A percentile compares a stretch with the other conserved stretches of the same genome.
phyloP scores from a whole-genome alignment of 257 asterid species.

The Paraleonurus japonicus region DNA sequence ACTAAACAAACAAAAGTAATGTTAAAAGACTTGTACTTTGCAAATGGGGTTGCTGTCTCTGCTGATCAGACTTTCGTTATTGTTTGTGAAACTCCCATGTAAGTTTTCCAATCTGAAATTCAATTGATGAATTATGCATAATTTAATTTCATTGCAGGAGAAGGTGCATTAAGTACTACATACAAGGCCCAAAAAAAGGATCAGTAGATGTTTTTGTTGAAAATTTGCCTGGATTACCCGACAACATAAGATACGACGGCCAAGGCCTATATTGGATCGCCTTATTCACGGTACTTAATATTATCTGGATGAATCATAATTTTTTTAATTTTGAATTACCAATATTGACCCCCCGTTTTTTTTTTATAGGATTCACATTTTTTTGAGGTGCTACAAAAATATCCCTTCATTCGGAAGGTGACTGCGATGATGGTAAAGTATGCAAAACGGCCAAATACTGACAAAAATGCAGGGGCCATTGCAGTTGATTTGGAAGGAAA shows the following conservation, averaged over 20 bases:
- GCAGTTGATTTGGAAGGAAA: constrained; percentile 76
- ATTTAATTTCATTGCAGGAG: constrained; percentile 41
- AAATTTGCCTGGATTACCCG: constrained; percentile 82
- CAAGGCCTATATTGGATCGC: constrained; percentile 85
- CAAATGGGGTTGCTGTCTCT: constrained; percentile 78
- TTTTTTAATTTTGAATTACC: too few relatives aligned
- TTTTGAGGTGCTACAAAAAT: constrained; percentile 32
- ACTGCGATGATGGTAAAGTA: constrained; percentile 43
- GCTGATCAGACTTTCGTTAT: constrained; percentile 59
- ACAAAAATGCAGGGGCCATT: constrained; percentile 57
- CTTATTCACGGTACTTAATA: constrained; percentile 35
- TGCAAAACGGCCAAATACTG: constrained; percentile 20
- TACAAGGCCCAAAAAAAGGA: constrained; percentile 63
- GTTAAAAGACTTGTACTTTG: constrained; percentile 53
- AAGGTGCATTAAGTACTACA: constrained; percentile 58
- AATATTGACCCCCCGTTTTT: too few relatives aligned
- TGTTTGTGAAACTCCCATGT: constrained; percentile 73
- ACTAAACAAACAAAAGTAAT: constrained; percentile 60
- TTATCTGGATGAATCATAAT: not conserved
- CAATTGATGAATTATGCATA: not conserved
- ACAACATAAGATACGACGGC: constrained; percentile 82
- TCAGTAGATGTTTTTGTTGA: constrained; percentile 52
- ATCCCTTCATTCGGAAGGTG: constrained; percentile 57
- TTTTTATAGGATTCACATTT: constrained; percentile 39
- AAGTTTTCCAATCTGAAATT: constrained; percentile 23